Evolutionary conservation across 1,284 basidiomycete genomes (phyloP).

Genomic region (Fomitiporia mediterranea): DNA sequence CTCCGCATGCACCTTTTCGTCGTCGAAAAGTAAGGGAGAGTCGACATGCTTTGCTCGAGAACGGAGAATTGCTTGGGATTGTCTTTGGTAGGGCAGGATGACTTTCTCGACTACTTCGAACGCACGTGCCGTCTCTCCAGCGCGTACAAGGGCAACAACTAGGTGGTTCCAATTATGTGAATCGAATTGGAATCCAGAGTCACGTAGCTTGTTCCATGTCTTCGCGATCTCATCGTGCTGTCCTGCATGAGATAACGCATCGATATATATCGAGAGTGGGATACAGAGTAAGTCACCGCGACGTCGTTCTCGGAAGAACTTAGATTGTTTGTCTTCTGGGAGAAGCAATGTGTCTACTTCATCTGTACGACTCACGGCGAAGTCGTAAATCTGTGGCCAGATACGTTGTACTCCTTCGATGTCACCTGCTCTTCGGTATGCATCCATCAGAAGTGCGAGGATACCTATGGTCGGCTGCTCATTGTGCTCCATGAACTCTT

Average conservation of each 20-base stretch:
- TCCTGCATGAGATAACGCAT: conserved; percentile 66
- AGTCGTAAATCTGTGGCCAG: conserved; percentile 68
- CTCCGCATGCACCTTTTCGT: conserved; percentile 27
- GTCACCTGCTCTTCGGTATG: conserved; percentile 62
- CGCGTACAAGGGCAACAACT: conserved; percentile 68
- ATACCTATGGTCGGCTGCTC: conserved; percentile 57
- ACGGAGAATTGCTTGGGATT: conserved; percentile 27
- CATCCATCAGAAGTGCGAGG: conserved; percentile 70
- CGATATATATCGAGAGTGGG: conserved; percentile 83
- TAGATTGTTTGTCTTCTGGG: conserved; percentile 16
- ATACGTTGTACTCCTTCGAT: conserved; percentile 52
- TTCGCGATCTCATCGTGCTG: conserved; percentile 58
- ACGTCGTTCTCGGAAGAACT: conserved; percentile 27
- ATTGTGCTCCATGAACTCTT: conserved; percentile 45
- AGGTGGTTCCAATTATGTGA: conserved; percentile 93
- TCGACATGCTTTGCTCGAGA: conserved; percentile 35
- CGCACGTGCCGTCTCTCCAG: conserved; percentile 76
- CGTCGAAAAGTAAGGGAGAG: conserved; percentile 46
- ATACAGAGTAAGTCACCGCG: conserved; percentile 62
- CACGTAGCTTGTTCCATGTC: conserved; percentile 64
- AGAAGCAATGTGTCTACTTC: conserved; percentile 33
- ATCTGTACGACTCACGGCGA: conserved; percentile 40
- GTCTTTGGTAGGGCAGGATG: conserved; percentile 58
- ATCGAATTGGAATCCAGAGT: conserved; percentile 79
- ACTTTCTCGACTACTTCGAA: conserved; percentile 82